phyloP scores from a whole-genome alignment of 2,329 filamentous ascomycete genomes.

The Penicillium sp. region DNA sequence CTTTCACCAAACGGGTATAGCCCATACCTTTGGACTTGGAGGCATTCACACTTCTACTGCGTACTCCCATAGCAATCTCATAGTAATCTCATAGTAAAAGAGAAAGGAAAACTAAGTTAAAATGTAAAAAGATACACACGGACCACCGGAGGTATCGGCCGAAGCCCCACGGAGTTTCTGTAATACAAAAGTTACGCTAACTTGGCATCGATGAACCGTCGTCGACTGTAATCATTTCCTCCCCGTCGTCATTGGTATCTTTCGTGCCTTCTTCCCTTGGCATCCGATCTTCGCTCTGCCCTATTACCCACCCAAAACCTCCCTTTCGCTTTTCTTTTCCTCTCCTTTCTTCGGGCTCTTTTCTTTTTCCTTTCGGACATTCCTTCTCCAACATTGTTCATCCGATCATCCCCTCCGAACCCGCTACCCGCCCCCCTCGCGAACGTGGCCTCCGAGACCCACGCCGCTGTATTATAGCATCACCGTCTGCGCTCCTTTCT shows the following conservation, averaged over 20 bases:
- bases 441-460: constrained; percentile 5
- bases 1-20: background rate
- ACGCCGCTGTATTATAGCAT: constrained; percentile 16
- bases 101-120: background rate
- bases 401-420: constrained; percentile 5
- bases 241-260: constrained; percentile 1
- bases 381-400: constrained; percentile 12
- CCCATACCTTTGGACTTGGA: background rate
- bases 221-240: background rate
- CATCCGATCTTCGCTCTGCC: constrained; percentile 22
- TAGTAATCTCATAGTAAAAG: background rate
- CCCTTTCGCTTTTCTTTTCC: constrained; percentile 8
- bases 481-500: constrained; percentile 12
- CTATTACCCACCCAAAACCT: constrained; percentile 16
- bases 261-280: constrained; percentile 5
- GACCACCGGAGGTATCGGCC: constrained; percentile 3
- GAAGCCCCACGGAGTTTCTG: background rate
- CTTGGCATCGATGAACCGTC: background rate
- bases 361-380: constrained; percentile 9
- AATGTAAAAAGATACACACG: background rate
- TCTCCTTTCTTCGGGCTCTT: constrained; percentile 4
- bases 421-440: constrained; percentile 1
- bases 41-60: no score
- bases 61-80: no score
- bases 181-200: background rate